Evolutionary conservation across 1,284 basidiomycete species (phyloP), one percentile per base, ranked within the genome.

Genomic region (Heterobasidion occidentale): DNA sequence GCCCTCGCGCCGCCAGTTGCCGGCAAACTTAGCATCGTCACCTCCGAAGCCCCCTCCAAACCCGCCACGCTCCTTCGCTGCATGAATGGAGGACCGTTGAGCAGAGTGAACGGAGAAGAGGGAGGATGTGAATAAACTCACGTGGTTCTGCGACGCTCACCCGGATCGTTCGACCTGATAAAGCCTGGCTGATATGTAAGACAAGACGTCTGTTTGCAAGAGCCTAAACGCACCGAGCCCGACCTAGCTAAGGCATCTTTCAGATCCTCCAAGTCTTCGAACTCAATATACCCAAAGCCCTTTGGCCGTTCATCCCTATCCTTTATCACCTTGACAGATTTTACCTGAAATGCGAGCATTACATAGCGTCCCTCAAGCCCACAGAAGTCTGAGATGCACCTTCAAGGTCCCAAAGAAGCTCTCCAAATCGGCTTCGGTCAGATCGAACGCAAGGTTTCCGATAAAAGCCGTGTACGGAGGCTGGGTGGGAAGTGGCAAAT

Each of bases 241-340:
- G 69, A 78, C 70, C 83, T 85, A 44, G 74, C 72, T 36, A 98
- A 73, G 7, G 90, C 96, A 55, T 86, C 84, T 73, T 94, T 94
- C 60, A 98, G 77, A 48, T 83, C 86, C 44, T 94, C 91, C 57
- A 93, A 69, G 54, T 88, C 86, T 44, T 78, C 80, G 67, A 98
- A 99, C 70, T 99, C 96, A 61, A 98, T 86, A 69, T 99, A 99
- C 36, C 96, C 97, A 72, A 98, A 99, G 1, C 97, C 97, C 72
- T 98, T 98, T 36, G 94, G 90, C 70, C 94, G 94, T 55, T 95
- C 94, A 52, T 90, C 88, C 57, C 86, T 81, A 65, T 95, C 94
- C 65, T 82, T 89, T 70, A 99, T 95, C 61, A 99, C 89, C 75
- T 98, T 94, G 61, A 94, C 83, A 27, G 87, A 88, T 69, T 90